Evolutionary conservation across 139 green algal species (phyloP).

Genomic region (Ostreobium quekettii): DNA sequence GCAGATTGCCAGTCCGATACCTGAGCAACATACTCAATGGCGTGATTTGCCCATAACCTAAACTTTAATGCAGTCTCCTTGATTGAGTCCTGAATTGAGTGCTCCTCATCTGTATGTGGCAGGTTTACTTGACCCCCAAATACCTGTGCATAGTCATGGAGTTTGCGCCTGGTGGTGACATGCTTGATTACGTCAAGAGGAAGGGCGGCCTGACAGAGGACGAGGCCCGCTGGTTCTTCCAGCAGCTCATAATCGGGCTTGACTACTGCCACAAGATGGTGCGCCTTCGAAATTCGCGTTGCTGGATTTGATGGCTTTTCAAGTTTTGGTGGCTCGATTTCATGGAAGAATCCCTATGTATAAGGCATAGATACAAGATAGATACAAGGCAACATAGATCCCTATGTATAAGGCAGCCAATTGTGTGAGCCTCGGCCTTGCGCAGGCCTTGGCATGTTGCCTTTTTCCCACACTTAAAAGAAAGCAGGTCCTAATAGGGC

Average conservation of each 20-base stretch:
- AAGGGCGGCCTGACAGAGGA: conserved; percentile 37
- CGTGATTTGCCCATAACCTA: background rate
- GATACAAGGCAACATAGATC: too few species aligned
- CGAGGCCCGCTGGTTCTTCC: conserved; percentile 70
- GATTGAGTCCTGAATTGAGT: background rate
- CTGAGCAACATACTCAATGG: too few species aligned
- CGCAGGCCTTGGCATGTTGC: too few species aligned
- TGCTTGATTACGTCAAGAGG: conserved; percentile 42
- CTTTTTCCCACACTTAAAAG: too few species aligned
- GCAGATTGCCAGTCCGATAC: too few species aligned
- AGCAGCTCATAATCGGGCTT: conserved; percentile 67
- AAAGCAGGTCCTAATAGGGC: too few species aligned
- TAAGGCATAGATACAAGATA: too few species aligned
- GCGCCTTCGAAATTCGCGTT: background rate
- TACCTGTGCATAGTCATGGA: conserved; percentile 79
- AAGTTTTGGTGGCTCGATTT: too few species aligned
- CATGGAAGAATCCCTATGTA: too few species aligned
- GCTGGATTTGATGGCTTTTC: too few species aligned
- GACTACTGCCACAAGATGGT: conserved; percentile 53
- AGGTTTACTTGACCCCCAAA: conserved; percentile 47
- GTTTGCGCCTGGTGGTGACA: conserved; percentile 59
- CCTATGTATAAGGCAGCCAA: too few species aligned
- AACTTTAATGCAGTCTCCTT: background rate
- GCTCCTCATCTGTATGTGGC: background rate
- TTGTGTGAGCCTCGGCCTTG: too few species aligned